Evolutionary conservation across 179 eudicot genomes (phyloP).

Genomic region (Vitellaria paradoxa): DNA sequence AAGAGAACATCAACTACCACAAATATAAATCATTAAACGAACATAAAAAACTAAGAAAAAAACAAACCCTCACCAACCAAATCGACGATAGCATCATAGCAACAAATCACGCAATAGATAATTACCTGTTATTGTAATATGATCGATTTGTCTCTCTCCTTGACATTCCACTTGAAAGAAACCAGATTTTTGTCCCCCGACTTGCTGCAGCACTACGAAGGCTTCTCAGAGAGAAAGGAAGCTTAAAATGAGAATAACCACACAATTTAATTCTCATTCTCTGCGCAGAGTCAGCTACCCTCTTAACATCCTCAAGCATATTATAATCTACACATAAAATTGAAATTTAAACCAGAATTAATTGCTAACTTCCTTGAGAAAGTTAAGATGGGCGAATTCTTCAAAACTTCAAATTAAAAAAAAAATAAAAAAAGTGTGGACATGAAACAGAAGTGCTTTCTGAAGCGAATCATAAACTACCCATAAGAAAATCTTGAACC

Average conservation of each 20-base stretch:
- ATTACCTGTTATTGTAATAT: constrained; percentile 49
- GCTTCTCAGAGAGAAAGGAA: constrained; percentile 54
- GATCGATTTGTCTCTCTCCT: constrained; percentile 65
- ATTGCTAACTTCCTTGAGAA: not conserved
- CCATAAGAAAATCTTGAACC: not conserved
- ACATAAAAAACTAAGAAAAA: not conserved
- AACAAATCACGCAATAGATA: not conserved
- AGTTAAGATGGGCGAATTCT: not conserved
- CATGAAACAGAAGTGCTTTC: not conserved
- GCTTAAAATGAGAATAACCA: constrained; percentile 42
- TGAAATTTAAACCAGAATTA: not conserved
- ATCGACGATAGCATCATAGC: not conserved
- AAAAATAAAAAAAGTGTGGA: not conserved
- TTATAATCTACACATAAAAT: constrained; percentile 53
- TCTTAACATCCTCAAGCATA: constrained; percentile 87
- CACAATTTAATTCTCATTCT: constrained; percentile 57
- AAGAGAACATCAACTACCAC: not conserved
- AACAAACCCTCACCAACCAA: not conserved
- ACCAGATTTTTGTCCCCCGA: constrained; percentile 47
- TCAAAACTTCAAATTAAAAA: not conserved
- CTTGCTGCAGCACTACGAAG: constrained; percentile 56
- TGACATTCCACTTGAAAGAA: constrained; percentile 75
- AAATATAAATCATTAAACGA: not conserved
- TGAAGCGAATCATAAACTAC: not conserved
- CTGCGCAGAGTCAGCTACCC: constrained; percentile 87